phyloP scores from a whole-genome alignment of 1,284 basidiomycete genomes.

The Nidula niveotomentosa region DNA sequence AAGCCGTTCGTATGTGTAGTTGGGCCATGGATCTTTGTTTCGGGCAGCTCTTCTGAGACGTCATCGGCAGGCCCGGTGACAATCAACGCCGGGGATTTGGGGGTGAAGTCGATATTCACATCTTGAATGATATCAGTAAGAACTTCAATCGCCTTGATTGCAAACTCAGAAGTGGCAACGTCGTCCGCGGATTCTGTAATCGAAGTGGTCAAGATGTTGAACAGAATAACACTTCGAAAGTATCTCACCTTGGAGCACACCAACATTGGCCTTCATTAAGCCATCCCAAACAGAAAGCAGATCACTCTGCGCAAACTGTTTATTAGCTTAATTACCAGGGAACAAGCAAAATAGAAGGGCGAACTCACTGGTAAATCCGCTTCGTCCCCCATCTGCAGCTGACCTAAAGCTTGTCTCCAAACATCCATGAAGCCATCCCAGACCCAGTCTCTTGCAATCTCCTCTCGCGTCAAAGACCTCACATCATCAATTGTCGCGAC shows the following conservation, averaged over 20 bases:
- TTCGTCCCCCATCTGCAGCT: constrained; percentile 36
- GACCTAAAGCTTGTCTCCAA: constrained; percentile 52
- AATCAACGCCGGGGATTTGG: constrained; percentile 7
- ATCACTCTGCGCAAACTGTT: constrained; percentile 14
- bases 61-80: no score
- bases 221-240: constrained; percentile 2
- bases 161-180: constrained; percentile 34
- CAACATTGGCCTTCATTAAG: constrained; percentile 28
- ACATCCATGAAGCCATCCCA: constrained; percentile 51
- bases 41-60: no score
- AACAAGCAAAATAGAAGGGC: background rate
- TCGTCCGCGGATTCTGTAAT: constrained; percentile 25
- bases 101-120: constrained; percentile 44
- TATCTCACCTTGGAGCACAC: constrained; percentile 24
- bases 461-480: constrained; percentile 51
- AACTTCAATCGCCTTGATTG: constrained; percentile 36
- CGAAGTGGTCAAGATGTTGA: background rate
- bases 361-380: constrained; percentile 26
- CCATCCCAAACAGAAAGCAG: constrained; percentile 32
- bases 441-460: constrained; percentile 53
- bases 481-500: constrained; percentile 52
- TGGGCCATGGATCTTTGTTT: no score
- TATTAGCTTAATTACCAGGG: constrained; percentile 1
- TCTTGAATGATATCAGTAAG: constrained; percentile 54
- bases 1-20: constrained; percentile 21